A percentile compares a stretch with the other conserved stretches of the same genome.
phyloP scores from a whole-genome alignment of 2,329 filamentous ascomycete species.

The Penicillium sp. region DNA sequence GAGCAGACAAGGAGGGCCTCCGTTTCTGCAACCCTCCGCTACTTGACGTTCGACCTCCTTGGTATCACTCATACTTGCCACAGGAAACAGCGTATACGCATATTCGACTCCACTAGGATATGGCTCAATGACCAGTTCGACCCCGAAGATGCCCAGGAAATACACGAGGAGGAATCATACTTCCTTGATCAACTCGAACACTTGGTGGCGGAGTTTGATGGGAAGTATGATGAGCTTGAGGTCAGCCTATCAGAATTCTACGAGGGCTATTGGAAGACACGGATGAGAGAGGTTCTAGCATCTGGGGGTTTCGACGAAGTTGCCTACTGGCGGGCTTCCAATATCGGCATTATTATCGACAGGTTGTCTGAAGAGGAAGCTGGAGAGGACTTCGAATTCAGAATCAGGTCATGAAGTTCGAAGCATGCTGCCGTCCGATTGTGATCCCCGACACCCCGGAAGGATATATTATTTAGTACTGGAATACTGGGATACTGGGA shows the following conservation, averaged over 20 bases:
- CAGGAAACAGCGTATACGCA: neutral
- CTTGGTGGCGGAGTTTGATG: slow-evolving; percentile 4
- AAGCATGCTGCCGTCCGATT: too few relatives aligned
- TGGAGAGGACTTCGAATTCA: too few relatives aligned
- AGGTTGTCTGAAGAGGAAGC: neutral
- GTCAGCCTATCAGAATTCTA: neutral
- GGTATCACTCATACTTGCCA: slow-evolving; percentile 6
- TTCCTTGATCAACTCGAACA: neutral
- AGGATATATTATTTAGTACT: too few relatives aligned
- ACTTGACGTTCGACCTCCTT: neutral
- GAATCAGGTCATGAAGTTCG: too few relatives aligned
- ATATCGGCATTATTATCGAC: neutral
- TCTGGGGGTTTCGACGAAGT: neutral
- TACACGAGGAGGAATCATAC: neutral
- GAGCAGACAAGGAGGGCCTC: neutral
- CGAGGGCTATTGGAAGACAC: neutral
- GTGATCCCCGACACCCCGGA: too few relatives aligned
- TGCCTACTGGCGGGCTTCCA: neutral
- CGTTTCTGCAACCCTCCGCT: slow-evolving; percentile 1
- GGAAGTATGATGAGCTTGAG: slow-evolving; percentile 6
- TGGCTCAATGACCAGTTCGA: neutral
- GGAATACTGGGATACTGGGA: too few relatives aligned
- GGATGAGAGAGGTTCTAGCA: slow-evolving; percentile 2
- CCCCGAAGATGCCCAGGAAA: neutral
- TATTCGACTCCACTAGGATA: too few relatives aligned